These are phyloP conservation scores for Rutstroemia sp. DNA, from an alignment of 2,329 filamentous ascomycete species.

Conservation along the genomic window DNA sequence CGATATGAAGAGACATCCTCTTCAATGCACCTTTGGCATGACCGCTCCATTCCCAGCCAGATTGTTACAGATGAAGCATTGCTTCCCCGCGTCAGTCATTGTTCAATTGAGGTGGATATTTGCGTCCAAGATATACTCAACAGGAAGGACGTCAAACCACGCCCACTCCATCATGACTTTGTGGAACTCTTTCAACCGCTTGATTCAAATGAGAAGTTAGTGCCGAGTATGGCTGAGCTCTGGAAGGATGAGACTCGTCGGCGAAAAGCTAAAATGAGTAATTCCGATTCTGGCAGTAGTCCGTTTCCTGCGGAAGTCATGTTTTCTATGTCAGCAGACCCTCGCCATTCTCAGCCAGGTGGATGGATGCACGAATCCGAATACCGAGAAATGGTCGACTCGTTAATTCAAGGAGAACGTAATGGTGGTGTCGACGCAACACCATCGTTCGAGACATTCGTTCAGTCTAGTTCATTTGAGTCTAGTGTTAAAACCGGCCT, in stretches of 20 bases:
- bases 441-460: conserved; percentile 59
- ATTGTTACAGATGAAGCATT: conserved; percentile 53
- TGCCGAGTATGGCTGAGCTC: conserved; percentile 87
- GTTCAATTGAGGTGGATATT: conserved; percentile 82
- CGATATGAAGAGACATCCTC: conserved; percentile 53
- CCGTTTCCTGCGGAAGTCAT: conserved; percentile 77
- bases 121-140: conserved; percentile 86
- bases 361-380: conserved; percentile 93
- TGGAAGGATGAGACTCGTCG: conserved; percentile 87
- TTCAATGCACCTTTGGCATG: conserved; percentile 70
- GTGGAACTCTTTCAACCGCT: conserved; percentile 61
- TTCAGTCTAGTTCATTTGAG: conserved; percentile 45
- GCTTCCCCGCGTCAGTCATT: conserved; percentile 77
- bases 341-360: conserved; percentile 61
- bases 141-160: conserved; percentile 62
- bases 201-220: conserved; percentile 66
- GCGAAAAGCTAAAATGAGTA: conserved; percentile 63
- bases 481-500: conserved; percentile 64
- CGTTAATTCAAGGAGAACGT: conserved; percentile 59
- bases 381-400: conserved; percentile 56
- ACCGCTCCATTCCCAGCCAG: conserved; percentile 54
- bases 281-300: conserved; percentile 56
- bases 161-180: conserved; percentile 83
- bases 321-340: conserved; percentile 82
- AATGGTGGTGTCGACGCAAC: conserved; percentile 36